Evolutionary conservation across 768 basidiomycete species (phyloP), one percentile per base, ranked within the genome.

Genomic region (Leccinum longicurvipes): DNA sequence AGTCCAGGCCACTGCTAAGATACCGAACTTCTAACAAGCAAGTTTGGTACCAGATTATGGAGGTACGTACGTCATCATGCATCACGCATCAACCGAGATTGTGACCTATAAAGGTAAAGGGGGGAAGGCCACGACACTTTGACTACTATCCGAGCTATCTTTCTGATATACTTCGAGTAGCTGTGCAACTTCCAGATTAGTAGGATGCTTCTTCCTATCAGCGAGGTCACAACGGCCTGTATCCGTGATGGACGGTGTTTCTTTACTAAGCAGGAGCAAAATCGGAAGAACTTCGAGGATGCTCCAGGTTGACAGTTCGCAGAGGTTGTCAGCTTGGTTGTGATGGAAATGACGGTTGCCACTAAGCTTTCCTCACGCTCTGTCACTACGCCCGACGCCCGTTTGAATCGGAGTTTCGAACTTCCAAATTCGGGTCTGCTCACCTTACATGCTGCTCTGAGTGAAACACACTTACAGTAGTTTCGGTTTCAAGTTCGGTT

Each of bases 331-430:
- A 80, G 81, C 51, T 88, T 86, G 1, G 69, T 91, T 45, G 79
- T 89, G 17, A 83, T 91, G 61, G 88, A 89, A 64, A 83, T 89
- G 51, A 73, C 17, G 85, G 31, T 91, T 87, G 64, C 85, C 84
- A 8, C 76, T 82, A 1, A 75, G 74, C 17, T 89, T 82, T 66
- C 88, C 88, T 0, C 78, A 83, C 61, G 76, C 82, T 9, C 89
- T 87, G 1, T 89, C 89, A 0, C 89, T n/a, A n/a, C n/a, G n/a
- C n/a, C n/a, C n/a, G n/a, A n/a, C n/a, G n/a, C n/a, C n/a, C n/a
- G n/a, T n/a, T n/a, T n/a, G n/a, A n/a, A n/a, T n/a, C n/a, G n/a
- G n/a, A n/a, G n/a, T n/a, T n/a, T n/a, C n/a, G n/a, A n/a, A n/a
- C n/a, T n/a, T n/a, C n/a, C n/a, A n/a, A n/a, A n/a, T n/a, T n/a